Evolutionary conservation across 768 basidiomycete genomes (phyloP).

Genomic region (Boletales sp.): DNA sequence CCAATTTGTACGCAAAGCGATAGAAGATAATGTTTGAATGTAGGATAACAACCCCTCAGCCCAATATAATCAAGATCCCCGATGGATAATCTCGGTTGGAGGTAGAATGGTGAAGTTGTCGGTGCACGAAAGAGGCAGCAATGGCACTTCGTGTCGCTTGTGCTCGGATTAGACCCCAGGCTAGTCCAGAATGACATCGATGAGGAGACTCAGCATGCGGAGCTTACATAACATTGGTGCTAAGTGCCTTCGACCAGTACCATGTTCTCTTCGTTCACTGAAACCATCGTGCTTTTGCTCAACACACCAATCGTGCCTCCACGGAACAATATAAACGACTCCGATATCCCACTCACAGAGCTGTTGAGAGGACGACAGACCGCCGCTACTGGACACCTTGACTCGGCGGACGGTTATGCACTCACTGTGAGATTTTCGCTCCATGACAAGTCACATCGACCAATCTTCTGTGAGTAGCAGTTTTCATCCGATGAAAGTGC

Average conservation of each 20-base stretch:
- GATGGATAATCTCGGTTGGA: too few relatives aligned
- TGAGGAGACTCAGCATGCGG: too few relatives aligned
- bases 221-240: too few relatives aligned
- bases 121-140: too few relatives aligned
- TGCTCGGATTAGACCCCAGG: too few relatives aligned
- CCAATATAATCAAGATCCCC: too few relatives aligned
- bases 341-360: conserved; percentile 19
- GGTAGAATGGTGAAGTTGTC: too few relatives aligned
- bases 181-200: too few relatives aligned
- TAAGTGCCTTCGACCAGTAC: not conserved
- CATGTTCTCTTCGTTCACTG: conserved; percentile 14
- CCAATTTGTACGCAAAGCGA: too few relatives aligned
- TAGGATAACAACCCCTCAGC: too few relatives aligned
- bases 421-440: conserved; percentile 12
- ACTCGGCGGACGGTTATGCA: conserved; percentile 1
- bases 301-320: conserved; percentile 22
- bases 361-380: conserved; percentile 4
- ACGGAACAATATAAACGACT: not conserved
- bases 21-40: too few relatives aligned
- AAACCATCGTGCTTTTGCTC: conserved; percentile 15
- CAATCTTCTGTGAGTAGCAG: not conserved
- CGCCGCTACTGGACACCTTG: not conserved
- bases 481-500: conserved; percentile 1
- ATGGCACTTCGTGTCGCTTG: too few relatives aligned
- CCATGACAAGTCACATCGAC: conserved; percentile 1